A percentile compares a stretch with the other conserved stretches of the same genome.
Conservation (phyloP, 192 early-diverging fungal genomes). For the Gaertneriomyces sp. region DNA sequence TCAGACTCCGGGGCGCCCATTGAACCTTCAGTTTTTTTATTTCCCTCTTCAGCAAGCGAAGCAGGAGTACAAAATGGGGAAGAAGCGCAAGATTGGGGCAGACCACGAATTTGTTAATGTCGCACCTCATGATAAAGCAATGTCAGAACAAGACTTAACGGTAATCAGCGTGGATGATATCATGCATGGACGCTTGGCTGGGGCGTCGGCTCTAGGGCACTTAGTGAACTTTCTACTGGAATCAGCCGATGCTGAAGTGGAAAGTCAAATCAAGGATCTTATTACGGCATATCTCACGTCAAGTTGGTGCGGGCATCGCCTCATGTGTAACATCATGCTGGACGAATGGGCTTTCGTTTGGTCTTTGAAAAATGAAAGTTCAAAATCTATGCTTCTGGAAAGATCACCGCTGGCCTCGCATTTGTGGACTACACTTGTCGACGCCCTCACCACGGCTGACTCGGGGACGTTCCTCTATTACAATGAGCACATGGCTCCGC, state of each 20-base stretch:
- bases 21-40: constrained; percentile 54
- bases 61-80: neutral
- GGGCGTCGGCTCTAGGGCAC: constrained; percentile 74
- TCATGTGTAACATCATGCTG: constrained; percentile 68
- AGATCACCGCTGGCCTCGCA: constrained; percentile 45
- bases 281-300: constrained; percentile 64
- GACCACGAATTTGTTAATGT: constrained; percentile 60
- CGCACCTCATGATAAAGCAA: constrained; percentile 72
- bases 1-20: constrained; percentile 82
- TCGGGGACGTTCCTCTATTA: constrained; percentile 53
- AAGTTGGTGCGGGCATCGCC: constrained; percentile 71
- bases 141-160: constrained; percentile 87
- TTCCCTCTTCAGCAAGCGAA: neutral
- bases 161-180: constrained; percentile 73
- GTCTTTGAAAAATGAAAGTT: constrained; percentile 26
- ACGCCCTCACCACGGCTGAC: constrained; percentile 52
- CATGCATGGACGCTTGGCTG: constrained; percentile 74
- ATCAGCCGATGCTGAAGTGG: neutral
- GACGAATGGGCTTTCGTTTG: constrained; percentile 69
- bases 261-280: constrained; percentile 38
- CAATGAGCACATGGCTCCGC: constrained; percentile 58
- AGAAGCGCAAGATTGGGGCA: constrained; percentile 9
- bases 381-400: constrained; percentile 26
- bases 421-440: constrained; percentile 55
- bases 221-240: constrained; percentile 58